A percentile compares a stretch with the other conserved stretches of the same genome.
These are phyloP conservation scores for Selaginella tamariscina DNA, from an alignment of 75 land plant genomes.

Conservation along the genomic window DNA sequence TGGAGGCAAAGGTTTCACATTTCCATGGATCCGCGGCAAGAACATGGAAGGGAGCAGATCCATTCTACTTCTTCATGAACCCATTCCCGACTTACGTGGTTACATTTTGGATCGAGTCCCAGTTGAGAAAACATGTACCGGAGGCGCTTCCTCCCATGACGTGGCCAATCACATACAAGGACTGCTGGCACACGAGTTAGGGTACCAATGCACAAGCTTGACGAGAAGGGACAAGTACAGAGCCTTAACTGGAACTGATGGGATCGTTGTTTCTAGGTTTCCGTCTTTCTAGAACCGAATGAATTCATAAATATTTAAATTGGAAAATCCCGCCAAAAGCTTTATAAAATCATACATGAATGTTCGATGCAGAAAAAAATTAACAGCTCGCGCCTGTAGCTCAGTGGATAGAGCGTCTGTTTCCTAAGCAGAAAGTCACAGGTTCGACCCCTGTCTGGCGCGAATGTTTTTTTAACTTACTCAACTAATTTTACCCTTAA, in stretches of 20 bases:
- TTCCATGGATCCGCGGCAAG: constrained; percentile 86
- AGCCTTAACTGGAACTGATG: constrained; percentile 47
- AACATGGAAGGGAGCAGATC: constrained; percentile 76
- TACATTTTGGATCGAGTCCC: constrained; percentile 72
- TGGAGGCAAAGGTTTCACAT: constrained; percentile 48
- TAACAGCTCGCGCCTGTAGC: background rate
- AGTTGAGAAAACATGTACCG: constrained; percentile 49
- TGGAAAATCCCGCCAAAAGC: too few relatives aligned
- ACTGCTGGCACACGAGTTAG: constrained; percentile 55
- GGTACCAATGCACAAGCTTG: constrained; percentile 77
- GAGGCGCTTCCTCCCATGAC: constrained; percentile 59
- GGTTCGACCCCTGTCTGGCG: background rate
- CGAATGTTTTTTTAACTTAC: too few relatives aligned
- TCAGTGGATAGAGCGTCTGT: background rate
- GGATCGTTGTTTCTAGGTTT: background rate
- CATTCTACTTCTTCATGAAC: constrained; percentile 89
- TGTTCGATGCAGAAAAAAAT: too few relatives aligned
- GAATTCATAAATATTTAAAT: too few relatives aligned
- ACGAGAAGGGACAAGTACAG: constrained; percentile 80
- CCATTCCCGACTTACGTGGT: constrained; percentile 71
- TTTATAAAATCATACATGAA: too few relatives aligned
- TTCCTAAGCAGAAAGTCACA: background rate
- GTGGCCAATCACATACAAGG: constrained; percentile 86
- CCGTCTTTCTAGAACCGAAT: too few relatives aligned
- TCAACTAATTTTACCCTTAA: too few relatives aligned